A percentile compares a stretch with the other conserved stretches of the same genome.
These are phyloP conservation scores for Prunella vulgaris DNA, from an alignment of 257 asterid genomes.

Conservation along the genomic window DNA sequence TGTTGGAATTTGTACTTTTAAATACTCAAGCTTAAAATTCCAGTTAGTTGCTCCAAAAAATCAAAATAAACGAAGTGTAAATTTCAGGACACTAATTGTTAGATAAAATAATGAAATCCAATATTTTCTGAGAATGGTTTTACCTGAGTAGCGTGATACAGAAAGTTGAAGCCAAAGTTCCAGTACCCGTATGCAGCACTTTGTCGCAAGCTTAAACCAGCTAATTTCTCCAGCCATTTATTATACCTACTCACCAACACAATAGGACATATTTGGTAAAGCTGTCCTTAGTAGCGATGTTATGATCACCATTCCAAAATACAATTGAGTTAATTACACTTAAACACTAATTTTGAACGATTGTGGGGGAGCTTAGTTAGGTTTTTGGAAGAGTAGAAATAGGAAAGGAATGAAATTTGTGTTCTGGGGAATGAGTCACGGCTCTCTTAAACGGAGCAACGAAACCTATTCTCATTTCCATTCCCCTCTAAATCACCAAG, in stretches of 20 bases:
- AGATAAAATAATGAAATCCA: slow-evolving; percentile 1
- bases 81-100: background rate
- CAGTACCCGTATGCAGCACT: slow-evolving; percentile 97
- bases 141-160: slow-evolving; percentile 94
- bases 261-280: slow-evolving; percentile 8
- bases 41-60: slow-evolving; percentile 7
- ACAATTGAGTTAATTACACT: background rate
- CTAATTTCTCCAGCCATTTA: slow-evolving; percentile 75
- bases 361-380: background rate
- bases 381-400: background rate
- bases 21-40: background rate
- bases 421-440: too few relatives aligned
- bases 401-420: background rate
- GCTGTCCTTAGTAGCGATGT: slow-evolving; percentile 9
- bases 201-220: slow-evolving; percentile 77
- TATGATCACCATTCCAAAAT: background rate
- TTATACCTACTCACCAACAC: slow-evolving; percentile 45
- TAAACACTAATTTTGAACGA: background rate
- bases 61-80: background rate
- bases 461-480: background rate
- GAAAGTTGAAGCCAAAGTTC: slow-evolving; percentile 82
- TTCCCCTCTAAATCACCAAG: background rate
- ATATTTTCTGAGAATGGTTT: slow-evolving; percentile 17
- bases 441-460: too few relatives aligned
- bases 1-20: background rate